Conservation (phyloP, 1,139 yeast genomes). For the Hemisphaericaspora lyxosophila region DNA sequence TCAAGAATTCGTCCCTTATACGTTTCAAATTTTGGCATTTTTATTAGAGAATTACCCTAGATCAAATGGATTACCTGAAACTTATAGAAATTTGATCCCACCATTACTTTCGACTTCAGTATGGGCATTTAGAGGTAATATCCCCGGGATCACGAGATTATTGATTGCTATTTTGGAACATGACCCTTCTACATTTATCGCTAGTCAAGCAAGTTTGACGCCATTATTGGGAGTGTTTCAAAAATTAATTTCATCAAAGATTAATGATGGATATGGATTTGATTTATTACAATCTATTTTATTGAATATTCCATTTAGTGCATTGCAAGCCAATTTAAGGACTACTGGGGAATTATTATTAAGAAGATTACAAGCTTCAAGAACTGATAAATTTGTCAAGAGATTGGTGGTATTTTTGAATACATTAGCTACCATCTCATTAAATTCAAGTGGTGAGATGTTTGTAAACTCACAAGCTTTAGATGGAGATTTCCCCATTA, state of each 20-base stretch:
- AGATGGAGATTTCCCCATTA: slow-evolving; percentile 53
- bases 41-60: slow-evolving; percentile 65
- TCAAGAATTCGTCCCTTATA: slow-evolving; percentile 92
- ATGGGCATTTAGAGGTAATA: slow-evolving; percentile 92
- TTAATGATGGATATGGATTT: slow-evolving; percentile 79
- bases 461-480: slow-evolving; percentile 18
- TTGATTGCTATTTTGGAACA: slow-evolving; percentile 68
- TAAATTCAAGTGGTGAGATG: slow-evolving; percentile 23
- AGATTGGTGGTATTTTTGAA: slow-evolving; percentile 68
- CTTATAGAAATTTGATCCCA: slow-evolving; percentile 64
- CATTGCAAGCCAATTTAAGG: slow-evolving; percentile 56
- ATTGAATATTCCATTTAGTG: slow-evolving; percentile 50
- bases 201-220: slow-evolving; percentile 43
- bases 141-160: slow-evolving; percentile 87
- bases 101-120: slow-evolving; percentile 86
- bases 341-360: slow-evolving; percentile 76
- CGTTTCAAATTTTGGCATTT: slow-evolving; percentile 82
- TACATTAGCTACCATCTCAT: slow-evolving; percentile 46
- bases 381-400: slow-evolving; percentile 80
- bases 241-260: slow-evolving; percentile 80
- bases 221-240: slow-evolving; percentile 97
- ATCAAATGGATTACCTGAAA: slow-evolving; percentile 53
- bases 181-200: slow-evolving; percentile 54
- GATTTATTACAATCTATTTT: slow-evolving; percentile 76
- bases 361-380: slow-evolving; percentile 75